These are phyloP conservation scores for Cucumis cinereus DNA, from an alignment of 306 rosid genomes.

Conservation along the genomic window DNA sequence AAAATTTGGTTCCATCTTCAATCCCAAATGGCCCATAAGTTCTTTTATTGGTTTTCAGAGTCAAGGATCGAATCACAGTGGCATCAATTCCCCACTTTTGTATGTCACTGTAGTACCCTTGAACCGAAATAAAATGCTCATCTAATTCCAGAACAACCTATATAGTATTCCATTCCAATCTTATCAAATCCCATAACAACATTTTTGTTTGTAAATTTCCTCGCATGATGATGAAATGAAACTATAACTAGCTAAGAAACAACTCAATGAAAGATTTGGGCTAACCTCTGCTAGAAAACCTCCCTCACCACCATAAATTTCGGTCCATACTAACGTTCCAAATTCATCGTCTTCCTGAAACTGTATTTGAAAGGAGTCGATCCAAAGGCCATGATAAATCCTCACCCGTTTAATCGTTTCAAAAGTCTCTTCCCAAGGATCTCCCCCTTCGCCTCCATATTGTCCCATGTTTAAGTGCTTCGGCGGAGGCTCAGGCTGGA, in stretches of 20 bases:
- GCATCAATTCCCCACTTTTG: background rate
- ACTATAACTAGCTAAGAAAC: background rate
- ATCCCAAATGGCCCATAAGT: background rate
- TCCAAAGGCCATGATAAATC: background rate
- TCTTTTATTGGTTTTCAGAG: background rate
- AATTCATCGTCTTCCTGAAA: background rate
- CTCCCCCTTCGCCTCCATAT: background rate
- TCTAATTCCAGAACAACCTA: background rate
- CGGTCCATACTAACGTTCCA: background rate
- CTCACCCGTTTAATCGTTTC: background rate
- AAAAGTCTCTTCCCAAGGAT: background rate
- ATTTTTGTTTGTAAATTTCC: background rate
- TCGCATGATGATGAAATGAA: background rate
- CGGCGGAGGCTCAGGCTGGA: background rate
- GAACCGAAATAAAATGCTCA: background rate
- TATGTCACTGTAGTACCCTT: background rate
- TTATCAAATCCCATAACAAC: background rate
- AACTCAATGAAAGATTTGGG: background rate
- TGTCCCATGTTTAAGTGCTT: background rate
- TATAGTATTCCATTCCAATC: background rate
- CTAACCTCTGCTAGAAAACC: background rate
- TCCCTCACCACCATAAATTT: background rate
- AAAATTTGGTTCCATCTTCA: background rate
- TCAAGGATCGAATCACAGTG: background rate
- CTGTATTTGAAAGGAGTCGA: background rate